Base-by-base conservation (phyloP, 108 stramenopile genomes). In the Asterionellopsis glacialis region DNA sequence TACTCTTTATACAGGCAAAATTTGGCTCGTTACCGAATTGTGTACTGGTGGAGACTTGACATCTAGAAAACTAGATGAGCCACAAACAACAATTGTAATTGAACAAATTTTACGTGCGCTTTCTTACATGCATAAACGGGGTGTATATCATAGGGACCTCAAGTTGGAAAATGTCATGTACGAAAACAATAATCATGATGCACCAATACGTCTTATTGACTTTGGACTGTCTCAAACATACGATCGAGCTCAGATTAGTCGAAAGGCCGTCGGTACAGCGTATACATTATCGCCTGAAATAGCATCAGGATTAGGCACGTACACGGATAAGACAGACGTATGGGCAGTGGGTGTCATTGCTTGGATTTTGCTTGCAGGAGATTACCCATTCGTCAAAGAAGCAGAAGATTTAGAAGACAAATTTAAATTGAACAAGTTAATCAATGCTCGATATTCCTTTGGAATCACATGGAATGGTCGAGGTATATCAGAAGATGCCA, bases 161-260 rank as follows among this genome's bases (percentile, higher is more conserved):
- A 99, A 99, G 69, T 69, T 59, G 38, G 94, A 96, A 72, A 98
- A 98, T 59, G 97, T 98, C 67, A 66, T 98, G 11, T 93, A 98
- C 56, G 64, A 87, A 24, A 87, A 75, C 25, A 72, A 75, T 38
- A 79, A 69, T 0, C 92, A 96, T 52, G 80, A 83, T 58, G 67
- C 94, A 9, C 78, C 78, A 38, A 83, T 99, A 39, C 96, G 96
- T 67, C 93, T 99, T 65, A 97, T 98, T 66, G 99, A 99, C 67
- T 99, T 99, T 70, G 99, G 99, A 45, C 78, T 90, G 59, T 99
- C 52, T 86, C 87, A 11, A 87, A 84, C 39, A 76, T 62, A 65
- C 55, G 40, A 23, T 12, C 25, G 61, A 22, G 56, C 69, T 2
- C 65, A 33, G 7, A 38, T 61, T n/a, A 72, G 70, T 65, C 41